Percentiles rank a stretch among this genome's conserved stretches.
phyloP scores from a whole-genome alignment of 345 rosid species.

The Euphorbia tirucalli region DNA sequence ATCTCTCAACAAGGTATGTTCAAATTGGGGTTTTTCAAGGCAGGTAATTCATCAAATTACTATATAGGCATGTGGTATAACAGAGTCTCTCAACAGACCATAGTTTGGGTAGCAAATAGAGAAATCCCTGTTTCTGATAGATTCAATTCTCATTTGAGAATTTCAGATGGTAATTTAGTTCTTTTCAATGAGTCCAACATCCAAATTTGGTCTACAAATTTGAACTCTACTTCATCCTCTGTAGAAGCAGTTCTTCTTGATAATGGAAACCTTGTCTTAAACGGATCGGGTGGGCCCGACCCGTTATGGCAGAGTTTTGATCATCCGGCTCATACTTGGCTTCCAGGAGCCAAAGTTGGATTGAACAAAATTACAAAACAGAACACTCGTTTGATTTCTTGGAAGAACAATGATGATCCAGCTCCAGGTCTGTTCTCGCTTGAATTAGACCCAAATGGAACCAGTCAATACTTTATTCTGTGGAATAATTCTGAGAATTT shows the following conservation, averaged over 20 bases:
- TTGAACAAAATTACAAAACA: constrained; percentile 35
- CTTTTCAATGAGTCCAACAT: constrained; percentile 45
- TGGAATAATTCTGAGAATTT: constrained; percentile 50
- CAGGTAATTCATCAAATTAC: constrained; percentile 50
- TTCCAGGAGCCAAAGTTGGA: constrained; percentile 60
- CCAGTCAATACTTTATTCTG: constrained; percentile 45
- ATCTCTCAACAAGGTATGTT: constrained; percentile 46
- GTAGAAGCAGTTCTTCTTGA: constrained; percentile 50
- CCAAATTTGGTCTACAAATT: constrained; percentile 64
- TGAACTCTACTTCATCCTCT: constrained; percentile 35
- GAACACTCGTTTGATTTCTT: constrained; percentile 48
- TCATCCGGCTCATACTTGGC: constrained; percentile 65
- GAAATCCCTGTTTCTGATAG: constrained; percentile 50
- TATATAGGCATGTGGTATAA: constrained; percentile 74
- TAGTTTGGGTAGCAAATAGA: constrained; percentile 82
- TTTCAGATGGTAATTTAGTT: constrained; percentile 65
- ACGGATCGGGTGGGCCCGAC: constrained; percentile 22
- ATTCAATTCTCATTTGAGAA: constrained; percentile 42
- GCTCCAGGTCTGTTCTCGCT: constrained; percentile 74
- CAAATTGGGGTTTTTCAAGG: constrained; percentile 64
- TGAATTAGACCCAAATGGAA: constrained; percentile 46
- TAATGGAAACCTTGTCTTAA: constrained; percentile 61
- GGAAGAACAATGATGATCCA: constrained; percentile 63
- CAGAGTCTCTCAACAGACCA: constrained; percentile 27
- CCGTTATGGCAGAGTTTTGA: constrained; percentile 76